Evolutionary conservation across 116 monocot genomes (phyloP), one percentile per base, ranked within the genome.

Genomic region (Posidonia oceanica): DNA sequence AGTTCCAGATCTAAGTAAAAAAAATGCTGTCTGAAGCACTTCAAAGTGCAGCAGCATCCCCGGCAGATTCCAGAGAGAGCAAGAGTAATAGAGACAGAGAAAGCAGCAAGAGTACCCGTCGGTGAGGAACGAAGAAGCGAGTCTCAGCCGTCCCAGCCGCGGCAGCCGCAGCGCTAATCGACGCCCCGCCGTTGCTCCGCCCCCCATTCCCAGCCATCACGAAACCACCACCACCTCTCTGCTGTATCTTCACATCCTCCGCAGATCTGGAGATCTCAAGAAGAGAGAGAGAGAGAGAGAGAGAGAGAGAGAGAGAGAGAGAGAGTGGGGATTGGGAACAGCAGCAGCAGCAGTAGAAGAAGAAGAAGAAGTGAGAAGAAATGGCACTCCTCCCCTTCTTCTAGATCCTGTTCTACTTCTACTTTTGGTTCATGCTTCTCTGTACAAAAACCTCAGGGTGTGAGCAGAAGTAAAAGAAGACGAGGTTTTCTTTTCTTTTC

Each of bases 201-300:
- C 68, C 4, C 10, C 22, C 70, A 39, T 70, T 70, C 29, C 70
- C 57, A 40, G 70, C 70, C 56, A 70, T 55, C 39, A 4, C 58
- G 10, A 56, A 15, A 40, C 37, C 39, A 39, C 18, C 55, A 70
- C 70, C 5, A 8, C 14, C 36, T 44, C 66, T 23, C 14, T 48
- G 68, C 57, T 7, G 36, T 14, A 20, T 61, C 61, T 23, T 61
- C 61, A 61, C 61, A 61, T 61, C 61, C 48, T 48, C 36, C 23
- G 13, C 23, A 36, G 61, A 61, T 61, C 61, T 61, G 61, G 23
- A 61, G 61, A 61, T 61, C 61, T 61, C 21, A 20, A 57, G 57
- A 7, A 16, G 21, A 56, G 10, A 58, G 58, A 58, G 58, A 21
- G 4, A 29, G 29, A 29, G 17, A 20, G 57, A 20, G 0, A 21